phyloP scores from a whole-genome alignment of 2,329 filamentous ascomycete genomes.

The Aspergillus pseudotamarii region DNA sequence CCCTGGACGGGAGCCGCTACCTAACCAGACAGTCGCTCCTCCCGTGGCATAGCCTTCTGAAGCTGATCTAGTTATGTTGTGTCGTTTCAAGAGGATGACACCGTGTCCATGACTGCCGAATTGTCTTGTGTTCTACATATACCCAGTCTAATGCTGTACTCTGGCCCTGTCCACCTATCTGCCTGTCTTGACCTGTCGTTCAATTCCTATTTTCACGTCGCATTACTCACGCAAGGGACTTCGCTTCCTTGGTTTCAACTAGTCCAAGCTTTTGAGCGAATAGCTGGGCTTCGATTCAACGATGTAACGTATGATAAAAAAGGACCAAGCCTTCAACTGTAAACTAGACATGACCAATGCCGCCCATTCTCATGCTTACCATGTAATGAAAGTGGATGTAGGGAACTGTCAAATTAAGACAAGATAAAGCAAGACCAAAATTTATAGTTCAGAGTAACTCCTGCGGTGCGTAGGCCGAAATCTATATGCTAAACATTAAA shows the following conservation, averaged over 20 bases:
- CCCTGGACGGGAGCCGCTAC: slow-evolving; percentile 30
- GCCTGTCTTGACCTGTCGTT: not conserved
- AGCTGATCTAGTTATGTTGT: not conserved
- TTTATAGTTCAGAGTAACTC: not conserved
- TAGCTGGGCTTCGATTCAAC: not conserved
- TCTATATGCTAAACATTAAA: slow-evolving; percentile 5
- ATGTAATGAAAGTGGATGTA: not conserved
- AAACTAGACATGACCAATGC: not conserved
- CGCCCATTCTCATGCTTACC: not conserved
- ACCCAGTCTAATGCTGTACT: slow-evolving; percentile 18
- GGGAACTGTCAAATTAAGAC: not conserved
- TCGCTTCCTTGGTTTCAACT: not conserved
- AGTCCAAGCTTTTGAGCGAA: not conserved
- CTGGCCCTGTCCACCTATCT: slow-evolving; percentile 3
- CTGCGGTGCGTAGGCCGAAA: not conserved
- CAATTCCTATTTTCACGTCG: not conserved
- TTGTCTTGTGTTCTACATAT: slow-evolving; percentile 17
- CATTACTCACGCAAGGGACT: not conserved
- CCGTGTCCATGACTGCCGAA: slow-evolving; percentile 3
- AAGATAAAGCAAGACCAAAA: not conserved
- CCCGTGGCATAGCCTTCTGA: slow-evolving; percentile 28
- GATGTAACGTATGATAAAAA: not conserved
- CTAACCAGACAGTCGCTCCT: slow-evolving; percentile 23
- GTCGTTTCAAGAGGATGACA: not conserved
- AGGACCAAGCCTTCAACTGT: not conserved